phyloP scores from a whole-genome alignment of 805 yeast genomes.

The Candida andamanensis region DNA sequence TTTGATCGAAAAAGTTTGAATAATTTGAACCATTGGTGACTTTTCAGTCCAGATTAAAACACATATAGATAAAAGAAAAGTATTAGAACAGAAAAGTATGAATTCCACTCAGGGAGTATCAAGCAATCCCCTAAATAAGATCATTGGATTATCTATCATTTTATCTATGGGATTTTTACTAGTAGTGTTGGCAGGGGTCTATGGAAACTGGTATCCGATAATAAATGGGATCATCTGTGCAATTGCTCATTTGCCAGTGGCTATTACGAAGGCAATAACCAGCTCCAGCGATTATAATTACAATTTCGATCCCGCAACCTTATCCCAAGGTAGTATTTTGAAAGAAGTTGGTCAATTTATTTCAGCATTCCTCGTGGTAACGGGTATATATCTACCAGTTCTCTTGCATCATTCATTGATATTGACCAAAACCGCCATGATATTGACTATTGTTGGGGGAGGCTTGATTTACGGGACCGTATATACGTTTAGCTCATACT shows the following conservation, averaged over 20 bases:
- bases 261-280: slow-evolving; percentile 26
- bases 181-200: slow-evolving; percentile 81
- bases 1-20: too few species aligned
- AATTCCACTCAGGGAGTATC: too few species aligned
- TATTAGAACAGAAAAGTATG: too few species aligned
- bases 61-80: too few species aligned
- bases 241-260: slow-evolving; percentile 36
- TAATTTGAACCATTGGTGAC: too few species aligned
- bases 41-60: too few species aligned
- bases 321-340: slow-evolving; percentile 33
- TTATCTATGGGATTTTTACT: slow-evolving; percentile 87
- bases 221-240: slow-evolving; percentile 48
- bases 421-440: slow-evolving; percentile 63
- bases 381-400: slow-evolving; percentile 71
- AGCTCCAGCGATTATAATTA: slow-evolving; percentile 38
- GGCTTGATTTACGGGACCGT: slow-evolving; percentile 75
- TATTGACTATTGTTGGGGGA: slow-evolving; percentile 84
- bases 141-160: slow-evolving; percentile 69
- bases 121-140: slow-evolving; percentile 70
- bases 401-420: slow-evolving; percentile 72
- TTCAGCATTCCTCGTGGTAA: slow-evolving; percentile 69
- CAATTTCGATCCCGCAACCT: slow-evolving; percentile 34
- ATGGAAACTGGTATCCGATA: slow-evolving; percentile 88
- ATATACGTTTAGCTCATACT: slow-evolving; percentile 74
- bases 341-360: slow-evolving; percentile 75